Evolutionary conservation across 345 rosid species (phyloP).

Genomic region (Syzygium jambos): DNA sequence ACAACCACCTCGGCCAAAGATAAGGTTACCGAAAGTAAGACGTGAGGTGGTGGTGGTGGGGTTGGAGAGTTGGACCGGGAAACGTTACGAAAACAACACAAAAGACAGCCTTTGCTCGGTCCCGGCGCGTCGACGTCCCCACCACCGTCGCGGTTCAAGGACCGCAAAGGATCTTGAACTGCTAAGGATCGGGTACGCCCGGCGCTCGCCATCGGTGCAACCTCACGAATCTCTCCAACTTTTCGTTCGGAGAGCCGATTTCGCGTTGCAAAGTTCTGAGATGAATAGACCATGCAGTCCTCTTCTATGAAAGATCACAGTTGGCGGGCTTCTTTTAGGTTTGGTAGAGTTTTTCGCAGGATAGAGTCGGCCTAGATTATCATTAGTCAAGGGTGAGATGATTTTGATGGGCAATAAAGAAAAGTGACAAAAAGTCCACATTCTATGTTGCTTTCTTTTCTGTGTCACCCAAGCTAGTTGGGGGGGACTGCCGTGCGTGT

Average conservation of each 20-base stretch:
- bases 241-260: not conserved
- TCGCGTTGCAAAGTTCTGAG: not conserved
- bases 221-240: not conserved
- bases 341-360: fast-evolving
- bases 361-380: fast-evolving
- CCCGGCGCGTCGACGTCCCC: not conserved
- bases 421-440: not conserved
- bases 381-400: not conserved
- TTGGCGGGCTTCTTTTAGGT: not conserved
- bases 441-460: not conserved
- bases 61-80: not conserved
- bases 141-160: not conserved
- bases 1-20: not conserved
- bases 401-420: not conserved
- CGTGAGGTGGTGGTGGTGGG: not conserved
- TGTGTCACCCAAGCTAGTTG: not conserved
- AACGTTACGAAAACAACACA: not conserved
- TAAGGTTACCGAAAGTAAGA: not conserved
- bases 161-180: not conserved
- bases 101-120: not conserved
- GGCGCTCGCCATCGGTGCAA: not conserved
- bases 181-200: no score
- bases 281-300: not conserved
- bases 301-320: not conserved
- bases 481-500: not conserved